Evolutionary conservation across 2,329 filamentous ascomycete genomes (phyloP).

Genomic region (Juglanconis juglandina): DNA sequence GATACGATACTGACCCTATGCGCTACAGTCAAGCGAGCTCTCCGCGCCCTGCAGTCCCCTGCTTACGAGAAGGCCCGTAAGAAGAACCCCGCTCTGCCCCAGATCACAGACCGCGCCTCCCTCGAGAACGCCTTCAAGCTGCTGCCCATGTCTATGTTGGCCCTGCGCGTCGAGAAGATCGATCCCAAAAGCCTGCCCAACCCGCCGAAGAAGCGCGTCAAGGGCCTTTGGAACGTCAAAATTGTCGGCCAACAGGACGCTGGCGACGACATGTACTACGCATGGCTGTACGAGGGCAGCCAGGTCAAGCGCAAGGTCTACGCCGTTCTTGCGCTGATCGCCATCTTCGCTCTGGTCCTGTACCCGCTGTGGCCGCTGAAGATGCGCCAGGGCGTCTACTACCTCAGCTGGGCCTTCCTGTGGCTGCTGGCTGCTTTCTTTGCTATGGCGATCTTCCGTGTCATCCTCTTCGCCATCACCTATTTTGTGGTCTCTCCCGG

Average conservation of each 20-base stretch:
- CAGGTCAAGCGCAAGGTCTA: constrained; percentile 94
- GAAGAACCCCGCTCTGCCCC: constrained; percentile 85
- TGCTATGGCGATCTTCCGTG: constrained; percentile 91
- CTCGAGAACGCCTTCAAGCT: constrained; percentile 95
- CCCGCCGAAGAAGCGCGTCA: constrained; percentile 77
- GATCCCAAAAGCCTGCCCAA: constrained; percentile 73
- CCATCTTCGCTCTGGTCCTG: constrained; percentile 85
- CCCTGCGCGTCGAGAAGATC: constrained; percentile 80
- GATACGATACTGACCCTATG: constrained; percentile 17
- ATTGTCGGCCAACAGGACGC: constrained; percentile 96
- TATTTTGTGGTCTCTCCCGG: constrained; percentile 82
- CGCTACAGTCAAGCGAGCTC: constrained; percentile 81
- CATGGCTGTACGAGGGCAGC: constrained; percentile 92
- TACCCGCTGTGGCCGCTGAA: constrained; percentile 96
- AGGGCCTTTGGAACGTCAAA: constrained; percentile 92
- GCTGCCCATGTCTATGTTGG: constrained; percentile 88
- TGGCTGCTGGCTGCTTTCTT: constrained; percentile 91
- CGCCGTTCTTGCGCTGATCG: constrained; percentile 73
- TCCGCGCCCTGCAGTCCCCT: constrained; percentile 83
- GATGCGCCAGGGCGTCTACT: constrained; percentile 92
- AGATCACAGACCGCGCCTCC: constrained; percentile 77
- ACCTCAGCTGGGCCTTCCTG: constrained; percentile 90
- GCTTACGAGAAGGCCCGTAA: constrained; percentile 85
- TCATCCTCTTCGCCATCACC: constrained; percentile 91
- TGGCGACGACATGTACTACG: constrained; percentile 84